Percentiles rank a stretch among this genome's conserved stretches.
These are phyloP conservation scores for Excoecaria cochinchinensis DNA, from an alignment of 345 rosid genomes.

Conservation along the genomic window DNA sequence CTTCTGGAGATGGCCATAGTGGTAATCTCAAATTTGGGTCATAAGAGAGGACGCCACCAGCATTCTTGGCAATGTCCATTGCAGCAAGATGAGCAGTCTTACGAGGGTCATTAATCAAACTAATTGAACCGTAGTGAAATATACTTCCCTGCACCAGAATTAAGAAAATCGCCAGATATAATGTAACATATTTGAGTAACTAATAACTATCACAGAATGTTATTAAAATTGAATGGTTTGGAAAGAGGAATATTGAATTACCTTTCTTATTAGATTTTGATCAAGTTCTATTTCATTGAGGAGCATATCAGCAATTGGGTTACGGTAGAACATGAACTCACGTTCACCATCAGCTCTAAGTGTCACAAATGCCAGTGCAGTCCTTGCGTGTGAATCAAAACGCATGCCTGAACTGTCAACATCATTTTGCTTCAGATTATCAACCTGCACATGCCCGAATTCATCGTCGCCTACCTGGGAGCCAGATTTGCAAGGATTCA, in stretches of 20 bases:
- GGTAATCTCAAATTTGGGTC: slow-evolving; percentile 25
- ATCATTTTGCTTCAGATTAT: slow-evolving; percentile 66
- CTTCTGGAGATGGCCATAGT: slow-evolving; percentile 24
- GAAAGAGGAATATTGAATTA: slow-evolving; percentile 3
- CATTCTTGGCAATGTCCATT: slow-evolving; percentile 13
- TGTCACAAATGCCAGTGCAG: slow-evolving; percentile 90
- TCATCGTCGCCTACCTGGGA: slow-evolving; percentile 84
- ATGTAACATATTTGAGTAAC: too few relatives aligned
- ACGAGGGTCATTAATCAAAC: slow-evolving; percentile 7
- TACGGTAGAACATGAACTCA: slow-evolving; percentile 89
- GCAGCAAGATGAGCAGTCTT: slow-evolving; percentile 13
- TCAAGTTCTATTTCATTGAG: slow-evolving; percentile 80
- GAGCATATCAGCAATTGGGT: slow-evolving; percentile 99
- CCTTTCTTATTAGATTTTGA: slow-evolving; percentile 61
- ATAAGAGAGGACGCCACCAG: slow-evolving; percentile 16
- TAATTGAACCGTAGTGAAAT: slow-evolving; percentile 18
- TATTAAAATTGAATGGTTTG: too few relatives aligned
- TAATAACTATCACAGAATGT: background rate
- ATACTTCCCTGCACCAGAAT: slow-evolving; percentile 9
- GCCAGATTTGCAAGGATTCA: slow-evolving; percentile 2
- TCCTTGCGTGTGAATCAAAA: slow-evolving; percentile 71
- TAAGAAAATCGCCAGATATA: background rate
- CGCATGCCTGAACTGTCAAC: slow-evolving; percentile 79
- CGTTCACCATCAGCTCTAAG: slow-evolving; percentile 89
- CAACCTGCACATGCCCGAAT: slow-evolving; percentile 86